phyloP scores from a whole-genome alignment of 2,329 filamentous ascomycete species.

The Chrysoporthe cubensis region DNA sequence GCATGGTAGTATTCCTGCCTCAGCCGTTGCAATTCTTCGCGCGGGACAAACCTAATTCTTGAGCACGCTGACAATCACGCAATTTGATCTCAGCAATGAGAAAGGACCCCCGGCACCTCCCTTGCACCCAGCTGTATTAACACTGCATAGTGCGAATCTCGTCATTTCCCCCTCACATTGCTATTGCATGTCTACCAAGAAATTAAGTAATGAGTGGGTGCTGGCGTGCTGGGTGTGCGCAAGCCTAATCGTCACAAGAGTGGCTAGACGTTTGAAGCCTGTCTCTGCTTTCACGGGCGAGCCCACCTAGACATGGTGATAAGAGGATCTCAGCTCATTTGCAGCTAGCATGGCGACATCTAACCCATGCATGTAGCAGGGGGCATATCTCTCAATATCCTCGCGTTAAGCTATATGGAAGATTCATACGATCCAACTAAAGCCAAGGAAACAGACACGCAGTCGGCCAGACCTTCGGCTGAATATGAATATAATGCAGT shows the following conservation, averaged over 20 bases:
- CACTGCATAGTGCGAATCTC: conserved; percentile 21
- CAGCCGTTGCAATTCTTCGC: neutral
- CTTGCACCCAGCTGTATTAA: neutral
- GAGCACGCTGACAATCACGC: conserved; percentile 5
- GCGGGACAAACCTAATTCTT: neutral
- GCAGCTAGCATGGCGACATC: conserved; percentile 16
- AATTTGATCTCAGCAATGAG: neutral
- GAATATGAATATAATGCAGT: neutral
- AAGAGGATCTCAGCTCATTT: conserved; percentile 6
- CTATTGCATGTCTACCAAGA: neutral
- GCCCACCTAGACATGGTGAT: neutral
- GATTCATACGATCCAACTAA: neutral
- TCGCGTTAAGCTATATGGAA: neutral
- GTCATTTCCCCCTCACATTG: conserved; percentile 27
- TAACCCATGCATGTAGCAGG: neutral
- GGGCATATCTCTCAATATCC: neutral
- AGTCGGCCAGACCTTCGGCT: neutral
- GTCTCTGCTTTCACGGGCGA: neutral
- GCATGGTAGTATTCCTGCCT: neutral
- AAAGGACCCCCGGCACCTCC: neutral
- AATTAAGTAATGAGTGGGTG: neutral
- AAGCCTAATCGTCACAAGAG: neutral
- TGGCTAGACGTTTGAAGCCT: too few relatives aligned
- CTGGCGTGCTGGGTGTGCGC: too few relatives aligned
- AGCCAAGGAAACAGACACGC: neutral